phyloP scores from a whole-genome alignment of 768 basidiomycete species.

The Suillus luteus region DNA sequence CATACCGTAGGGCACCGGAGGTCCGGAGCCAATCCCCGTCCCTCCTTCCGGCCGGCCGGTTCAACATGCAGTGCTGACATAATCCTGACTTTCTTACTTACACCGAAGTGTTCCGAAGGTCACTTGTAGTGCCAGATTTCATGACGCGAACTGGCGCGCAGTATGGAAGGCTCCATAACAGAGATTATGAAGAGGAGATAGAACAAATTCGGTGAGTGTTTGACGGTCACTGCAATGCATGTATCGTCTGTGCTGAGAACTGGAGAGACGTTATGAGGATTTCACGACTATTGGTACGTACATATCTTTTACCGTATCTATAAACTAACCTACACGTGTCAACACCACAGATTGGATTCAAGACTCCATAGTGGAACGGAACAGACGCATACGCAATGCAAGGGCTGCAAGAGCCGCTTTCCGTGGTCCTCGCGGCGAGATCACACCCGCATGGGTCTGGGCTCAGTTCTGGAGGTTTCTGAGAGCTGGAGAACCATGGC shows the following conservation, averaged over 20 bases:
- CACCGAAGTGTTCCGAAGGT: not conserved
- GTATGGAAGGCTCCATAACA: slow-evolving; percentile 30
- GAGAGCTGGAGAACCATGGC: slow-evolving; percentile 85
- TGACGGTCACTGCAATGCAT: not conserved
- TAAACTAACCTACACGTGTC: slow-evolving; percentile 17
- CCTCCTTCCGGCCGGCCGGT: not conserved
- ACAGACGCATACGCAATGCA: slow-evolving; percentile 68
- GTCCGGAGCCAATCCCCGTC: not conserved
- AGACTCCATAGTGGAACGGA: slow-evolving; percentile 88
- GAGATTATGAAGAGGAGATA: slow-evolving; percentile 64
- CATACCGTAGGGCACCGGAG: not conserved
- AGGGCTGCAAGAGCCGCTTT: slow-evolving; percentile 41
- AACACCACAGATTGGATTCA: slow-evolving; percentile 86
- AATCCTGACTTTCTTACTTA: not conserved
- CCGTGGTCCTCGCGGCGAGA: slow-evolving; percentile 50
- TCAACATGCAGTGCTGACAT: not conserved
- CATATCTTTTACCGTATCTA: slow-evolving; percentile 11
- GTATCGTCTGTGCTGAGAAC: slow-evolving; percentile 18
- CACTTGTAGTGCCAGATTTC: not conserved
- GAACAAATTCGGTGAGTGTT: slow-evolving; percentile 60
- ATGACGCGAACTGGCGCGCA: slow-evolving; percentile 28
- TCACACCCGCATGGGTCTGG: slow-evolving; percentile 62
- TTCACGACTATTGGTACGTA: slow-evolving; percentile 88
- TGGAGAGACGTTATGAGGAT: slow-evolving; percentile 84
- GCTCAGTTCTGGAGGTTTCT: slow-evolving; percentile 57